phyloP scores from a whole-genome alignment of 179 eudicot genomes.

The Beta lomatogona region DNA sequence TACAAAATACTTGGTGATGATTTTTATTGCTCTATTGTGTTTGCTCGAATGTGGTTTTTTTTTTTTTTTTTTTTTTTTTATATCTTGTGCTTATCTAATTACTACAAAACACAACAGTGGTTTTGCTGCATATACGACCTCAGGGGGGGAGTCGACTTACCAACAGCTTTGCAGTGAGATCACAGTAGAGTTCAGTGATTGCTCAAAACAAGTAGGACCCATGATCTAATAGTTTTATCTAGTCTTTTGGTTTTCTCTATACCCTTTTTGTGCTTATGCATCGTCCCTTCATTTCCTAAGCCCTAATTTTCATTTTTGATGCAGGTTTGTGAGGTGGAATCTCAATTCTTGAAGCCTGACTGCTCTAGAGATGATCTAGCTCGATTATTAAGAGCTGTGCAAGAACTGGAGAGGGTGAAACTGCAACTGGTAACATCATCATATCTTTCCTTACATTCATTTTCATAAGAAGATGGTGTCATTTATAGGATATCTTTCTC shows the following conservation, averaged over 20 bases:
- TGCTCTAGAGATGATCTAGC: constrained; percentile 81
- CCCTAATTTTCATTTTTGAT: constrained; percentile 17
- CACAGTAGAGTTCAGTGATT: constrained; percentile 78
- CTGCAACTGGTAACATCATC: constrained; percentile 61
- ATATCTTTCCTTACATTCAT: background rate
- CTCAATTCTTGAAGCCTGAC: constrained; percentile 66
- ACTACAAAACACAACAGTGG: constrained; percentile 57
- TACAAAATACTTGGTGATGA: background rate
- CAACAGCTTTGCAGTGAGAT: constrained; percentile 85
- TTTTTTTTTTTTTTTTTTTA: background rate
- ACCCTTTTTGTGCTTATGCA: background rate
- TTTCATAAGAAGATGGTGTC: background rate
- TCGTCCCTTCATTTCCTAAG: background rate
- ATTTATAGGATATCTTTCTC: background rate
- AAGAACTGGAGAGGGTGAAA: constrained; percentile 82
- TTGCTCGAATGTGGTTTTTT: background rate
- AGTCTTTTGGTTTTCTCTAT: background rate
- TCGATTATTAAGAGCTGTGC: constrained; percentile 63
- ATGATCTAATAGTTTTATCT: constrained; percentile 10
- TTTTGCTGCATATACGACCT: constrained; percentile 69
- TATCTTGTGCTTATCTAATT: constrained; percentile 12
- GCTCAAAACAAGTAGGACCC: constrained; percentile 75
- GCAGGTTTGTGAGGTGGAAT: constrained; percentile 81
- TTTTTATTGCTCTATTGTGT: background rate
- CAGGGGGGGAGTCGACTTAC: constrained; percentile 74